Base-by-base conservation (phyloP, 2,329 filamentous ascomycete species). In the Exserohilum turcica region DNA sequence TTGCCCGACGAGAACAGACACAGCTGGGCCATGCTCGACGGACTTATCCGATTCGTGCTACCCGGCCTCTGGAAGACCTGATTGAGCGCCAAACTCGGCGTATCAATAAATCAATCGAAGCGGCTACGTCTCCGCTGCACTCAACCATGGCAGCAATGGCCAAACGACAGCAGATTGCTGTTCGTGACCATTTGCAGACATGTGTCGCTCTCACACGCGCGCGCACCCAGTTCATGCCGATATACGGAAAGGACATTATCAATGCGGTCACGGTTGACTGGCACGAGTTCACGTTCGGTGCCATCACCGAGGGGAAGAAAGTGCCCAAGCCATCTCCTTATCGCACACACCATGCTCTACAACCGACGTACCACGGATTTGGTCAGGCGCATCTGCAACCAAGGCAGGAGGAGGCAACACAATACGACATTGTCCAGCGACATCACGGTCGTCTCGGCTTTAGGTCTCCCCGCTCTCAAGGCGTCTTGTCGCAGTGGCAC, bases 171-270 rank as follows among this genome's bases (percentile, higher is more conserved):
- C 81, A 82, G 82, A 16, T 84, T 85, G 46, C 88, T 90, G 66
- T 70, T n/a, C 63, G 71, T 29, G 88, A 91, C 51, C 89, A 93
- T 70, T 78, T 97, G 27, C 90, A 92, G 66, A 87, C 91, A 58
- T 90, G 86, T 55, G 84, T 92, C 18, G 92, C 92, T 63, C 78
- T 95, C 18, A 95, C 95, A 63, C 87, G 87, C 0, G 82, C 94
- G 21, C 88, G 91, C 2, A 88, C 91, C 29, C 89, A 94, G 63
- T 87, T 90, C 59, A 84, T 84, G 29, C 92, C 92, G 0, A 82
- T 96, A 1, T 96, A 93, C 67, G 92, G 92, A 42, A 87, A 85
- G 61, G 86, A 86, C 37, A 77, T 96, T n/a, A 79, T 93, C n/a
- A 82, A 92, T 24, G 80, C 89, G 21, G 77, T 96, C 33, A 89